Base-by-base conservation (phyloP, 768 basidiomycete species). In the Suillus lakei region DNA sequence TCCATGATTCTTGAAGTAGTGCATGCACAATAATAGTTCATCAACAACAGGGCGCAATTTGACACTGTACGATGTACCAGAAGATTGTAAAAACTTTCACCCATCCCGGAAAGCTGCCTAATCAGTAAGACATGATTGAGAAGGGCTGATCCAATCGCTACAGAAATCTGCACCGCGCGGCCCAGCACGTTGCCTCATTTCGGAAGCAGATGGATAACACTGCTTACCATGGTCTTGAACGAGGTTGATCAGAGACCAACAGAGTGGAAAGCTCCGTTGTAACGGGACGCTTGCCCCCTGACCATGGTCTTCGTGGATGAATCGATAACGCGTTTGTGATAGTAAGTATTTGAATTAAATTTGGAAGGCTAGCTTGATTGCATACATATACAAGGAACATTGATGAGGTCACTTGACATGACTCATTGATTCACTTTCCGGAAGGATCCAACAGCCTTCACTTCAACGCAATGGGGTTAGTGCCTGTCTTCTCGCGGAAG, bases 171-270 rank as follows among this genome's bases (percentile, higher is more conserved):
- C 30, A 59, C 38, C 58, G 23, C 58, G 21, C 58, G 26, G 28
- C 58, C 26, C 10, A 41, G 28, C 39, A 26, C 58, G 28, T 59
- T 59, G 58, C 26, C 34, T 59, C 58, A 59, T 59, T 59, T 59
- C 58, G 58, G 58, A 30, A 41, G 38, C 58, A 59, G 58, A 59
- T 59, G 39, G 58, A 59, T 41, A 59, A 41, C 26, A 10, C 28
- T 59, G 8, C 18, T 39, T 16, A 28, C 38, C 16, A 2, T 39
- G 10, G 10, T 39, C 18, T 38, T n/a, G n/a, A 59, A 59, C 23
- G 23, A 39, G 16, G 58, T 26, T 28, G 58, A 41, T 59, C 26
- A 39, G 18, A 28, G 16, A 28, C 38, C 38, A 59, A 28, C 5
- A 21, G 10, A 59, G 39, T 59, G 58, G 38, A 28, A 18, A 39